These are phyloP conservation scores for Flammula alnicola DNA, from an alignment of 1,284 basidiomycete genomes.

Conservation along the genomic window DNA sequence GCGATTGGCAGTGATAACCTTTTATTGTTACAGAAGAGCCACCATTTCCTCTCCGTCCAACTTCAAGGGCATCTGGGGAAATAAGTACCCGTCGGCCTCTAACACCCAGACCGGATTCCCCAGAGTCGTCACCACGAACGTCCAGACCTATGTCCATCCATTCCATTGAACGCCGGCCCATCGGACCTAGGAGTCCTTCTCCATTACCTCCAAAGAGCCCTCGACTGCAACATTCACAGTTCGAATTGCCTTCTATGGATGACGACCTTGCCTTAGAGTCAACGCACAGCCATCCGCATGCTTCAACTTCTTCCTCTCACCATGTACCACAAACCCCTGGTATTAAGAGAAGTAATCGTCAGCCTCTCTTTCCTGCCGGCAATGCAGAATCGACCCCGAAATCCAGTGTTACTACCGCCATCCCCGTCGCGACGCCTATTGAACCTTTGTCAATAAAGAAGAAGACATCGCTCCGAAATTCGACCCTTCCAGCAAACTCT, in stretches of 20 bases:
- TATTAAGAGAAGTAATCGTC: slow-evolving; percentile 71
- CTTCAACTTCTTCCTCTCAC: slow-evolving; percentile 33
- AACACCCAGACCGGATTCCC: slow-evolving; percentile 31
- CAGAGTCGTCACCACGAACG: slow-evolving; percentile 39
- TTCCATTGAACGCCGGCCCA: slow-evolving; percentile 59
- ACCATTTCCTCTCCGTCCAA: slow-evolving; percentile 54
- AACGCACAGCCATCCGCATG: slow-evolving; percentile 30
- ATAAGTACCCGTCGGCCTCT: slow-evolving; percentile 41
- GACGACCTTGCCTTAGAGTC: slow-evolving; percentile 49
- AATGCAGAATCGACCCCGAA: slow-evolving; percentile 57
- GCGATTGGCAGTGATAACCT: slow-evolving; percentile 8
- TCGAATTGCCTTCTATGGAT: slow-evolving; percentile 45
- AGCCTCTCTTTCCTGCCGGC: slow-evolving; percentile 57
- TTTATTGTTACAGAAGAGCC: slow-evolving; percentile 56
- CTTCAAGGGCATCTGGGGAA: slow-evolving; percentile 55
- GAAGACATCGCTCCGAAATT: slow-evolving; percentile 62
- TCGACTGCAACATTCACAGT: slow-evolving; percentile 24
- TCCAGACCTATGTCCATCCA: slow-evolving; percentile 48
- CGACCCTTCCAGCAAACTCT: slow-evolving; percentile 38
- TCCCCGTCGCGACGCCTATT: slow-evolving; percentile 41
- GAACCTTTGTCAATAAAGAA: slow-evolving; percentile 84
- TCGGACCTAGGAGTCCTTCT: slow-evolving; percentile 74
- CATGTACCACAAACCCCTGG: slow-evolving; percentile 39
- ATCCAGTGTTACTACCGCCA: slow-evolving; percentile 30
- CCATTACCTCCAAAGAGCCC: slow-evolving; percentile 56